Evolutionary conservation across 352 stramenopile species (phyloP).

Genomic region (Hyphochytrium catenoides): DNA sequence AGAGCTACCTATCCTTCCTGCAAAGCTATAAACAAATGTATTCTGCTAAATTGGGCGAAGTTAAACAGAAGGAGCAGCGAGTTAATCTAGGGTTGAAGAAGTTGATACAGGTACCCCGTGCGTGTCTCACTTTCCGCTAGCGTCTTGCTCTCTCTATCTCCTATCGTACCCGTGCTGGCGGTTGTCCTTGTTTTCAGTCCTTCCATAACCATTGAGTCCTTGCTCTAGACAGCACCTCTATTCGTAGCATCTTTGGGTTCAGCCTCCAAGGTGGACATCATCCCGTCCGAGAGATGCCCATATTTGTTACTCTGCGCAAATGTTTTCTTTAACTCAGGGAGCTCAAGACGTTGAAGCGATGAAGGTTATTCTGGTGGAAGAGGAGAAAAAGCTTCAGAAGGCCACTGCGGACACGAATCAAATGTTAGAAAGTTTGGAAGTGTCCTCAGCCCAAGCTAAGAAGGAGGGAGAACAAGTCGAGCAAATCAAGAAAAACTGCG

Average conservation of each 20-base stretch:
- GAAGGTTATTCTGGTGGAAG: conserved; percentile 84
- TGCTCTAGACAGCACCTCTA: no score
- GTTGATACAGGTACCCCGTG: no score
- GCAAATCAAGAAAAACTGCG: conserved; percentile 87
- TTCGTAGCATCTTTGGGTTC: no score
- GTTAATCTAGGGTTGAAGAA: conserved; percentile 93
- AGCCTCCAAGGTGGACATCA: no score
- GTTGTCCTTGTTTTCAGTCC: no score
- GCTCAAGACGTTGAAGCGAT: conserved; percentile 91
- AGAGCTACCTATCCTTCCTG: conserved; percentile 96
- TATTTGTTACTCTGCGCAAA: no score
- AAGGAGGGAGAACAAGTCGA: conserved; percentile 89
- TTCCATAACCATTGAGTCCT: no score
- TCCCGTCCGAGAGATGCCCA: no score
- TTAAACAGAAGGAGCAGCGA: conserved; percentile 86
- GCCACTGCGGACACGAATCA: conserved; percentile 89
- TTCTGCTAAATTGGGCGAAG: conserved; percentile 67
- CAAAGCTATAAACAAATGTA: conserved; percentile 96
- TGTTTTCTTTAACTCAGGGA: no score
- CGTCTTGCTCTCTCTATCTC: no score
- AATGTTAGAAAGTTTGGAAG: conserved; percentile 86
- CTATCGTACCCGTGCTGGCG: no score
- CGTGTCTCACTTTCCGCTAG: no score
- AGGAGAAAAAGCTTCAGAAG: conserved; percentile 89
- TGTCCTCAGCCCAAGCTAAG: conserved; percentile 84